phyloP scores from a whole-genome alignment of 495 filamentous ascomycete species.

The Penicillium parvum region DNA sequence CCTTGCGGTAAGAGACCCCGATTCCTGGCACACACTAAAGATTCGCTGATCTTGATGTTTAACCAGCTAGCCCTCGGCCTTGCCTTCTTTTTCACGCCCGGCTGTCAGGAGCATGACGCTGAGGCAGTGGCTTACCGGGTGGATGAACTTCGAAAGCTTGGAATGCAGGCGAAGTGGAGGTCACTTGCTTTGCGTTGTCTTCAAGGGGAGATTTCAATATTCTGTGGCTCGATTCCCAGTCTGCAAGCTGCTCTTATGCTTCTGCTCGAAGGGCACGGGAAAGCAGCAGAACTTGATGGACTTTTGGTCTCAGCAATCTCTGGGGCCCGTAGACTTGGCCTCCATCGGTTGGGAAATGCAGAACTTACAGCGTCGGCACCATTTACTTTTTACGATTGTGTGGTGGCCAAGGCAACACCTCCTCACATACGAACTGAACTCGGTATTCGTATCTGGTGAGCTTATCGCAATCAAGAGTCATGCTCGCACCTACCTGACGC shows the following conservation, averaged over 20 bases:
- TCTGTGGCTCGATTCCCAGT: conserved; percentile 27
- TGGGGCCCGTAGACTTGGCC: conserved; percentile 24
- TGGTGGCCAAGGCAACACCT: not conserved
- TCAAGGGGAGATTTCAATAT: conserved; percentile 16
- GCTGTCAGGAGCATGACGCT: not conserved
- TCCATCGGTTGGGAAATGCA: conserved; percentile 25
- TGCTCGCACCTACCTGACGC: no score
- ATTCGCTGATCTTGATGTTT: not conserved
- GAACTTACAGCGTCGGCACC: conserved; percentile 5
- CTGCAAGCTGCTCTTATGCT: conserved; percentile 30
- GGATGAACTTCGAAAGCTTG: conserved; percentile 6
- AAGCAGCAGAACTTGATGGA: conserved; percentile 18
- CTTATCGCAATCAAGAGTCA: not conserved
- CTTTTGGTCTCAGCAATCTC: conserved; percentile 28
- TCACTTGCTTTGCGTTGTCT: conserved; percentile 27
- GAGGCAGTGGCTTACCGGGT: conserved; percentile 1
- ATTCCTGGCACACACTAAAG: not conserved
- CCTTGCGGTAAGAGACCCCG: conserved; percentile 3
- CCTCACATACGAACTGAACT: conserved; percentile 12
- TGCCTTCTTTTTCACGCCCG: conserved; percentile 8
- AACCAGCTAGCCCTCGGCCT: conserved; percentile 12
- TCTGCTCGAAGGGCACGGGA: conserved; percentile 25
- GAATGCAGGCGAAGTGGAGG: conserved; percentile 15
- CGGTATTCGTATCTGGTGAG: conserved; percentile 16
- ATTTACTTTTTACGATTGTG: no score